Evolutionary conservation across 345 rosid species (phyloP).

Genomic region (Sisymbrium irio): DNA sequence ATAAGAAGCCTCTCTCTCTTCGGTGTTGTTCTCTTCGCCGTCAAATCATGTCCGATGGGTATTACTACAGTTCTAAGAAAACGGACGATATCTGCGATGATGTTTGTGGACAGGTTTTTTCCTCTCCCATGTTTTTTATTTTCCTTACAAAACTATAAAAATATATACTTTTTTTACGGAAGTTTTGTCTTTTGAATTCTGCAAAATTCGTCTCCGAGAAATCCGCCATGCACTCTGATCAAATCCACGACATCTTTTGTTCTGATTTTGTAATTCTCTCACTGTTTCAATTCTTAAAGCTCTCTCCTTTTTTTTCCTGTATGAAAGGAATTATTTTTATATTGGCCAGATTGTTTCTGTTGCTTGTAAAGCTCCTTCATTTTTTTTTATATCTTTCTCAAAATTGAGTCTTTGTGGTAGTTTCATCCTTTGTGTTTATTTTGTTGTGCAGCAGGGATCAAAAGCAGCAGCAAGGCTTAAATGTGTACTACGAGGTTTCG

Average conservation of each 20-base stretch:
- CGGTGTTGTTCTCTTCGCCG: background rate
- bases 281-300: background rate
- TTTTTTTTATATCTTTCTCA: too few relatives aligned
- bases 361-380: conserved; percentile 12
- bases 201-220: background rate
- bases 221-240: background rate
- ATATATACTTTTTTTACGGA: too few relatives aligned
- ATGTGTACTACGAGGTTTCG: conserved; percentile 33
- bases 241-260: background rate
- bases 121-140: background rate
- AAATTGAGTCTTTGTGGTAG: background rate
- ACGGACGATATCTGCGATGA: conserved; percentile 76
- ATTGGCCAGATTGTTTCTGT: conserved; percentile 28
- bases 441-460: conserved; percentile 23
- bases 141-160: too few relatives aligned
- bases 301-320: background rate
- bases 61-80: conserved; percentile 78
- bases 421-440: background rate
- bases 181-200: background rate
- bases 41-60: conserved; percentile 64
- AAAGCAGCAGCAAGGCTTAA: conserved; percentile 36
- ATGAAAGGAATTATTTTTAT: background rate
- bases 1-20: background rate
- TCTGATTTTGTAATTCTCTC: background rate
- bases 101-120: conserved; percentile 78